Evolutionary conservation across 2,329 filamentous ascomycete genomes (phyloP), one percentile per base, ranked within the genome.

Genomic region (Epichloe baconii): DNA sequence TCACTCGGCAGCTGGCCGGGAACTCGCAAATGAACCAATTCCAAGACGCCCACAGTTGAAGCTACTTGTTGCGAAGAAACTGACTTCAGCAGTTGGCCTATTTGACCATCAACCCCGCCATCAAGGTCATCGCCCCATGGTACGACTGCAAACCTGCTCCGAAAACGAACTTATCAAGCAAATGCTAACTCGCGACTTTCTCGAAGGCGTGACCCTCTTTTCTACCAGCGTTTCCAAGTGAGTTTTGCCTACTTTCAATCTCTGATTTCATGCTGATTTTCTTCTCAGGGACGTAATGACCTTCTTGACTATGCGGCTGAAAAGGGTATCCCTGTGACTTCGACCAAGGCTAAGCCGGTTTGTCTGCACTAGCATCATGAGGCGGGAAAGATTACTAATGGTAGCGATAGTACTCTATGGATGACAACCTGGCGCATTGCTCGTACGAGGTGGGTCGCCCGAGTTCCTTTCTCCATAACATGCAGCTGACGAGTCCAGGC

Each of bases 271-370:
- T 37, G 35, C 47, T 42, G 37, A 41, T 37, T 42, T 10, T 12
- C 17, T 14, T 36, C n/a, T 8, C 7, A 48, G 40, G 51, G 51
- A 23, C 51, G 51, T 17, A 38, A 43, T 6, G 43, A 37, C 15
- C 51, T 52, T 23, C 37, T 52, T 8, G 26, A 52, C 19, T 50
- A 42, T 38, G 51, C 51, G 19, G 47, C 43, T 11, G 36, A 31
- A 14, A 47, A 52, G 42, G 31, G 37, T 11, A 40, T 52, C 17
- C 51, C 47, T 19, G 51, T 52, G 23, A 52, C 36, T 8, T 52
- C 51, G 19, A 52, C 51, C 37, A 45, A 42, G 37, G 35, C 37
- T 2, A 47, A 46, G 43, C 47, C 51, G 35, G 45, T 47, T 38
- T 40, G 45, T 47, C 36, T 37, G 4, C 44, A 47, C 36, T 31